Evolutionary conservation across 75 land plant genomes (phyloP).

Genomic region (Larix kaempferi): DNA sequence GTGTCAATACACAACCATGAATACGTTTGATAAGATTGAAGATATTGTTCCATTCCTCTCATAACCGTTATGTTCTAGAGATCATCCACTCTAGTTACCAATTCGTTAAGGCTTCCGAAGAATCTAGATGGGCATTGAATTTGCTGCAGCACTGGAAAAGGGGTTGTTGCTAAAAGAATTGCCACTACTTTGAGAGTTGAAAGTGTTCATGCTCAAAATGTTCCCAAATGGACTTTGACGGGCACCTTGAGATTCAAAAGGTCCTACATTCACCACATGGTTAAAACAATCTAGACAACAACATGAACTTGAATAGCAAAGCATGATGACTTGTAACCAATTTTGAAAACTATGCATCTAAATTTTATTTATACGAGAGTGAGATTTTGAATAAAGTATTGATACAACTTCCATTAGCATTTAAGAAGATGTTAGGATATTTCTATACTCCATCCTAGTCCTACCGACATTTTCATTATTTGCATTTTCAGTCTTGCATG

Average conservation of each 20-base stretch:
- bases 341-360: not conserved
- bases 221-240: not conserved
- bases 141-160: not conserved
- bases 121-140: not conserved
- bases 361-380: not conserved
- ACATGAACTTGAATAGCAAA: not conserved
- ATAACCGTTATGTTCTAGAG: too few relatives aligned
- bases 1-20: too few relatives aligned
- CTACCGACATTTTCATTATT: too few relatives aligned
- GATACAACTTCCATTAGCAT: not conserved
- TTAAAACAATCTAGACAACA: not conserved
- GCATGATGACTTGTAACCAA: not conserved
- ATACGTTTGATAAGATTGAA: too few relatives aligned
- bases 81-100: too few relatives aligned
- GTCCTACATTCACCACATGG: not conserved
- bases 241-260: constrained; percentile 1
- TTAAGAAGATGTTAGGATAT: too few relatives aligned
- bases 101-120: too few relatives aligned
- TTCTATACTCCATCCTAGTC: too few relatives aligned
- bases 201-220: not conserved
- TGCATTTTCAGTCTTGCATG: too few relatives aligned
- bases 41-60: too few relatives aligned
- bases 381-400: not conserved
- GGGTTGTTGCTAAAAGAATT: too few relatives aligned
- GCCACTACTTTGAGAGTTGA: not conserved